A percentile compares a stretch with the other conserved stretches of the same genome.
Evolutionary conservation across 2,329 filamentous ascomycete genomes (phyloP).

Genomic region (Cladorrhinum sp.): DNA sequence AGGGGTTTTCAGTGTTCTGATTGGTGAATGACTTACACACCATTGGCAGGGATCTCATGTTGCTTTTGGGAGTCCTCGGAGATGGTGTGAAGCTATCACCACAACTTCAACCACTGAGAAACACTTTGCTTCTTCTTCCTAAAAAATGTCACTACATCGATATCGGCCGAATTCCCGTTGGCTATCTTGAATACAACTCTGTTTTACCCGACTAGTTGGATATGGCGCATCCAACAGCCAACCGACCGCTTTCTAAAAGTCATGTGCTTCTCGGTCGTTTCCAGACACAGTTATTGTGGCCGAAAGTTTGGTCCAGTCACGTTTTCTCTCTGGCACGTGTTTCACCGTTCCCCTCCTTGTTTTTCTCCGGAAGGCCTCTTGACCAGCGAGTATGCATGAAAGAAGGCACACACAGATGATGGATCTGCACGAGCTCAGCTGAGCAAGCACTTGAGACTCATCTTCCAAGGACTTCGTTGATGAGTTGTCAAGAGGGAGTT

Average conservation of each 20-base stretch:
- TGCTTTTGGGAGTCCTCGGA: conserved; percentile 25
- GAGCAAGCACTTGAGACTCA: conserved; percentile 14
- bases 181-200: neutral
- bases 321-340: neutral
- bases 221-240: neutral
- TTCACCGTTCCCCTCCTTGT: neutral
- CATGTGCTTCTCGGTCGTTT: conserved; percentile 4
- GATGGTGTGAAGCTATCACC: conserved; percentile 30
- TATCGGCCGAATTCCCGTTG: neutral
- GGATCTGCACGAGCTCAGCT: conserved; percentile 23
- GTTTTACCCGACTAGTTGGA: neutral
- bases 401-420: neutral
- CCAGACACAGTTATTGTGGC: neutral
- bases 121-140: neutral
- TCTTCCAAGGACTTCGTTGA: neutral
- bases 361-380: conserved; percentile 1
- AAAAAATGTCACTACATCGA: neutral
- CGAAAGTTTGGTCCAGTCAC: neutral
- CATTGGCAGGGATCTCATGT: conserved; percentile 29
- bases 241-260: neutral
- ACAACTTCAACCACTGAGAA: conserved; percentile 4
- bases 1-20: conserved; percentile 33
- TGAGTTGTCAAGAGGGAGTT: conserved; percentile 7
- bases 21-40: conserved; percentile 33
- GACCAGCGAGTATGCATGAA: neutral